phyloP scores from a whole-genome alignment of 768 basidiomycete species.

The Mycena amicta region DNA sequence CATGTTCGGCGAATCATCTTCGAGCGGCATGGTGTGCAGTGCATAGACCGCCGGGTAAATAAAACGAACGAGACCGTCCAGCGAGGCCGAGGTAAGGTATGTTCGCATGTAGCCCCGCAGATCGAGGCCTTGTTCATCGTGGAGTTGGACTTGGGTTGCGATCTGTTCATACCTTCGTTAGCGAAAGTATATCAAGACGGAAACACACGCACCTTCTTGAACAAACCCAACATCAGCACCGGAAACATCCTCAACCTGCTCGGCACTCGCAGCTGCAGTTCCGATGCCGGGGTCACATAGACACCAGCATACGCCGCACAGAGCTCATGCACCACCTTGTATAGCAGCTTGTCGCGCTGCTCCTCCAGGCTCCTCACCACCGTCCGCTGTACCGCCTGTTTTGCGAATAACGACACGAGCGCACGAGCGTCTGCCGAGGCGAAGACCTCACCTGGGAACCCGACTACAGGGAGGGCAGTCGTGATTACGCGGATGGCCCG shows the following conservation, averaged over 20 bases:
- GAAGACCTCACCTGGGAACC: slow-evolving; percentile 57
- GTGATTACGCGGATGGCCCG: slow-evolving; percentile 65
- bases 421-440: slow-evolving; percentile 60
- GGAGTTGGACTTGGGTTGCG: slow-evolving; percentile 42
- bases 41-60: slow-evolving; percentile 55
- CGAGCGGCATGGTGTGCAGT: slow-evolving; percentile 54
- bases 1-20: slow-evolving; percentile 45
- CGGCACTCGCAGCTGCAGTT: slow-evolving; percentile 41
- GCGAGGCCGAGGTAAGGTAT: slow-evolving; percentile 47
- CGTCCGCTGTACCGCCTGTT: slow-evolving; percentile 61
- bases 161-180: slow-evolving; percentile 29
- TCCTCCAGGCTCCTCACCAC: slow-evolving; percentile 60
- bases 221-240: slow-evolving; percentile 46
- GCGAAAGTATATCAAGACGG: background rate
- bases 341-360: slow-evolving; percentile 52
- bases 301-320: slow-evolving; percentile 45
- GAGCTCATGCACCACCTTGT: slow-evolving; percentile 51
- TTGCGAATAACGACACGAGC: slow-evolving; percentile 54
- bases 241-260: slow-evolving; percentile 54
- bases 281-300: slow-evolving; percentile 27
- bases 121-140: slow-evolving; percentile 51
- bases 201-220: slow-evolving; percentile 51
- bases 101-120: slow-evolving; percentile 51
- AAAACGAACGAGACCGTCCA: slow-evolving; percentile 50
- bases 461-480: slow-evolving; percentile 60